Evolutionary conservation across 75 land plant genomes (phyloP).

Genomic region (Sequoiadendron giganteum): DNA sequence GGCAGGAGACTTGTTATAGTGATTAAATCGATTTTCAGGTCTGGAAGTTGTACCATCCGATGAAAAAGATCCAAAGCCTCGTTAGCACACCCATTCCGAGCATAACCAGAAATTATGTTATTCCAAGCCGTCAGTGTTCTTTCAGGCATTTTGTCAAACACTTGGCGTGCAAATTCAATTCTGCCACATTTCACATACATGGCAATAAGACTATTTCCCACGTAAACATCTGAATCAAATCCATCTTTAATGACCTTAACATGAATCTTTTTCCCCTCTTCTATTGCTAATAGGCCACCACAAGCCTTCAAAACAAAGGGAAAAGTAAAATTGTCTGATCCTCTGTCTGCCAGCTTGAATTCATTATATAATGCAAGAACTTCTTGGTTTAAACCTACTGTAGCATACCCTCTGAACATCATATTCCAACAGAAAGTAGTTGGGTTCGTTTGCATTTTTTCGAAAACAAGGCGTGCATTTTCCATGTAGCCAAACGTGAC

Average conservation of each 20-base stretch:
- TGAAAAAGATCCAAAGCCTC: constrained; percentile 11
- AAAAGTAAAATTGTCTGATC: constrained; percentile 18
- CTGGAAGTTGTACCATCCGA: constrained; percentile 1
- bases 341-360: not conserved
- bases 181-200: constrained; percentile 30
- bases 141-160: constrained; percentile 14
- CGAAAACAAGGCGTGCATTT: not conserved
- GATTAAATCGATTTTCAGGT: not conserved
- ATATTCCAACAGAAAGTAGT: not conserved
- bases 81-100: constrained; percentile 6
- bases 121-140: constrained; percentile 13
- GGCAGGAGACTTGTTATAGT: not conserved
- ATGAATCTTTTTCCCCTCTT: constrained; percentile 25
- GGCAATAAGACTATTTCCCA: constrained; percentile 11
- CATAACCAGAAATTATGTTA: constrained; percentile 14
- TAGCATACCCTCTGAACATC: constrained; percentile 2
- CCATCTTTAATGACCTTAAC: not conserved
- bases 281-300: not conserved
- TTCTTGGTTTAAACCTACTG: not conserved
- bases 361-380: not conserved
- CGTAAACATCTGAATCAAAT: constrained; percentile 14
- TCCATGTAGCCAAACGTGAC: not conserved
- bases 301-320: constrained; percentile 18
- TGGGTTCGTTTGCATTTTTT: not conserved
- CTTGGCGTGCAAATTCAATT: constrained; percentile 11